Base-by-base conservation (phyloP, 1,284 basidiomycete species). In the Cryptococcus wingfieldii region DNA sequence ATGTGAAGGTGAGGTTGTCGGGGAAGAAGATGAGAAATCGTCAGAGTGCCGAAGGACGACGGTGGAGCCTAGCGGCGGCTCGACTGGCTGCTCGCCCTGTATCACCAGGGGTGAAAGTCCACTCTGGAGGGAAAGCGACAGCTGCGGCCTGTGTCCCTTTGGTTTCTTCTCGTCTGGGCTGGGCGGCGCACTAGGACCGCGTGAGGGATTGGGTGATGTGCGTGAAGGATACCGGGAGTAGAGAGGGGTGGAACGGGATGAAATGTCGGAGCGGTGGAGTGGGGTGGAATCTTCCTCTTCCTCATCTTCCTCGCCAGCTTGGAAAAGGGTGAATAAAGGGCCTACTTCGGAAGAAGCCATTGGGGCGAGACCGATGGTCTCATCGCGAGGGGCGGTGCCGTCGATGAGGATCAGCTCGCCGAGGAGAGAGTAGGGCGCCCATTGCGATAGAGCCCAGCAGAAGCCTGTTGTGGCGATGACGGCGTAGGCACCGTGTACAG, bases 381-480 rank as follows among this genome's bases (percentile, higher is more conserved):
- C 50, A 28, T 55, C 42, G 19, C 64, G 54, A 41, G 60, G 53
- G 28, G 56, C 51, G 27, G 59, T 58, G 6, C 65, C 58, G 58
- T 78, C 75, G 41, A 76, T 59, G 9, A 77, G 67, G 49, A 78
- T 77, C 13, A 77, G 65, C 53, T 78, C 77, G 45, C 75, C 77
- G 5, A 77, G 66, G 28, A 80, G 56, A 7, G 73, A 74, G 53
- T 76, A 79, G 2, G 79, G 79, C 3, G 77, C 73, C 79, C 79
- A 81, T 56, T 77, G 77, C 3, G 73, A 65, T 12, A 81, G 61
- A 6, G 79, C 76, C 79, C 79, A 81, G 38, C 74, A 77, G 57
- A 82, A 77, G 1, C 81, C 81, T 5, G 78, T 79, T 13, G 77
- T 56, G 1, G 74, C 77, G 27, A 83, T 76, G 41, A 82, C 67